Base-by-base conservation (phyloP, 352 stramenopile species). In the Globisporangium carolinianum region DNA sequence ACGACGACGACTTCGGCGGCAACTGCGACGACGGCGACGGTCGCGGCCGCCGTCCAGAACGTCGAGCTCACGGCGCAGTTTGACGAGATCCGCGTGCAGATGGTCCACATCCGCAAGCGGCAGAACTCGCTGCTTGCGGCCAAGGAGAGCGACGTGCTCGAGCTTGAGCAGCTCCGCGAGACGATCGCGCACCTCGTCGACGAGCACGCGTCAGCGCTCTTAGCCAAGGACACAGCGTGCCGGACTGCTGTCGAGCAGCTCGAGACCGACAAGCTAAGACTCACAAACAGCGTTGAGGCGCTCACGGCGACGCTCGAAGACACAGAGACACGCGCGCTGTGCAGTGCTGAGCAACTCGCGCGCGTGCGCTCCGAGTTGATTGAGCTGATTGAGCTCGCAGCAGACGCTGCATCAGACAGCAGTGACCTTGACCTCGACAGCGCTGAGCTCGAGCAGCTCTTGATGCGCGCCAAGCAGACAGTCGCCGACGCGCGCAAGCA, bases 251-350 rank as follows among this genome's bases (percentile, higher is more conserved):
- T 56, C 0, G 17, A 7, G 11, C 50, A 48, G 36, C 45, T 63
- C 5, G 51, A 58, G 37, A 51, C 53, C 14, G 57, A 57, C n/a
- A 62, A 57, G 14, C 10, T 36, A 17, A 61, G 47, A 43, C 48
- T 61, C 4, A 37, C 35, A 17, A 48, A 15, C 37, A 61, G 47
- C 7, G 38, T 61, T 15, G 14, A 72, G 46, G 59, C 68, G 58
- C 65, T 83, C 11, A 71, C 67, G 3, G 59, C 70, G 6, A 60
- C 75, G 18, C 49, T 81, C 2, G 55, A 53, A 6, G 60, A 60
- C 5, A 50, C 51, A 4, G 55, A 77, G 41, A 48, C 43, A 11
- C 24, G 48, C 4, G 59, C 67, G 18, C 62, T 71, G 35, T 47
- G 68, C 39, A 63, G 54, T 6, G 45, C 51, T 0, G 51, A 58